phyloP scores from a whole-genome alignment of 352 stramenopile genomes.

The Globisporangium carolinianum region DNA sequence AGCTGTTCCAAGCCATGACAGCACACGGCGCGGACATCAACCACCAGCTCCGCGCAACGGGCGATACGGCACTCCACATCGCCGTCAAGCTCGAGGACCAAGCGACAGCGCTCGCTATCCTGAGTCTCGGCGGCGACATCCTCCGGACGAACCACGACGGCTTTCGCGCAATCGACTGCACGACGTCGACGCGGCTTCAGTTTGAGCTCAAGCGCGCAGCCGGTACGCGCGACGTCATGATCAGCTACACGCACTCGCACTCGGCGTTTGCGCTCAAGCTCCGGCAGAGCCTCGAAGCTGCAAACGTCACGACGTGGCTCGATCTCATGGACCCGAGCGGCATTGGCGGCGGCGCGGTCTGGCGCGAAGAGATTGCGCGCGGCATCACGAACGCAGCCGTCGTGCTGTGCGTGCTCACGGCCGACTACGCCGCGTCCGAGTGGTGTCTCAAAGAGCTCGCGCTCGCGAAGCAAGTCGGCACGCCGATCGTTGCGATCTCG shows the following conservation, averaged over 20 bases:
- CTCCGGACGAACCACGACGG: conserved; percentile 71
- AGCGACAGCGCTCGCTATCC: conserved; percentile 50
- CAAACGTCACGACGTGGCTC: conserved; percentile 81
- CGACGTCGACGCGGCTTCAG: conserved; percentile 66
- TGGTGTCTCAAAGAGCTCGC: conserved; percentile 84
- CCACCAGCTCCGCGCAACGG: conserved; percentile 42
- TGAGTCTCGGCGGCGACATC: conserved; percentile 60
- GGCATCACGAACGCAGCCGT: conserved; percentile 72
- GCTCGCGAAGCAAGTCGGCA: conserved; percentile 74
- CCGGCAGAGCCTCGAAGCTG: conserved; percentile 57
- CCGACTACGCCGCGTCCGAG: conserved; percentile 73
- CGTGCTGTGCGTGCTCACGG: conserved; percentile 70
- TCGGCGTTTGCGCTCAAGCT: conserved; percentile 76
- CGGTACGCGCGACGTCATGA: conserved; percentile 78
- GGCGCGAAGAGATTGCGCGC: conserved; percentile 74
- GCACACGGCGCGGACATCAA: conserved; percentile 64
- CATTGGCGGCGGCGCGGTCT: conserved; percentile 71
- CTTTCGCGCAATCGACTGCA: conserved; percentile 66
- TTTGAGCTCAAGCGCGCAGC: conserved; percentile 80
- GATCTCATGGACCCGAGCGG: conserved; percentile 83
- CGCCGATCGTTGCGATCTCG: conserved; percentile 67
- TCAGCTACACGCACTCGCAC: conserved; percentile 85
- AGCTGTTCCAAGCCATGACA: conserved; percentile 52
- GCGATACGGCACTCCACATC: conserved; percentile 72
- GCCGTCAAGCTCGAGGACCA: conserved; percentile 62